A percentile compares a stretch with the other conserved stretches of the same genome.
Evolutionary conservation across 164 flowering plant genomes (phyloP).

Genomic region (Houttuynia cordata): DNA sequence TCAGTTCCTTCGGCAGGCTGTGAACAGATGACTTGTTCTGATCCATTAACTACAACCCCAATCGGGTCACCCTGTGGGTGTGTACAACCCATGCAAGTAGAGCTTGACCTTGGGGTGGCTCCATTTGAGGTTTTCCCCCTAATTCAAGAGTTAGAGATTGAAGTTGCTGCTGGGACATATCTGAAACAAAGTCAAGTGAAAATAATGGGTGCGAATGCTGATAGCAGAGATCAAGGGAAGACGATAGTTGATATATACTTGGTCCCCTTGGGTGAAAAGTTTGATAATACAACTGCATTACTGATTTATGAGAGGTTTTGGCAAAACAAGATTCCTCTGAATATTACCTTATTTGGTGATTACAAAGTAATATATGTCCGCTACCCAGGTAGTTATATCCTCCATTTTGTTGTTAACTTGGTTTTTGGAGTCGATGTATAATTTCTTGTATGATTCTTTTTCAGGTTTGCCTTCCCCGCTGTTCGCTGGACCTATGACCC

Average conservation of each 20-base stretch:
- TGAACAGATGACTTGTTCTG: slow-evolving; percentile 55
- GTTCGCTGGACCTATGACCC: slow-evolving; percentile 20
- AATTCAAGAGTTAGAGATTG: slow-evolving; percentile 69
- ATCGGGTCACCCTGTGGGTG: slow-evolving; percentile 92
- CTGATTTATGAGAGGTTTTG: slow-evolving; percentile 70
- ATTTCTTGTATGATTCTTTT: slow-evolving; percentile 11
- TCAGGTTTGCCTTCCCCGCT: slow-evolving; percentile 70
- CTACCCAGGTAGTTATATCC: slow-evolving; percentile 55
- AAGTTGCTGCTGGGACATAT: slow-evolving; percentile 81
- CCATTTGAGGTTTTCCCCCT: slow-evolving; percentile 63
- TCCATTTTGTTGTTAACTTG: not conserved
- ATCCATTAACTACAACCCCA: slow-evolving; percentile 71
- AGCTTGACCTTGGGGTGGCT: slow-evolving; percentile 62
- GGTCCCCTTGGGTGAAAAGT: slow-evolving; percentile 90
- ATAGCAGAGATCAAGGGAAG: slow-evolving; percentile 58
- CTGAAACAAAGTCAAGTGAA: slow-evolving; percentile 83
- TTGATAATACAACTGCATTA: slow-evolving; percentile 84
- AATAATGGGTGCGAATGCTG: slow-evolving; percentile 85
- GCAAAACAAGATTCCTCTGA: slow-evolving; percentile 63
- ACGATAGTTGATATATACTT: slow-evolving; percentile 74
- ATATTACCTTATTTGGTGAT: slow-evolving; percentile 66
- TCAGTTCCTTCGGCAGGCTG: slow-evolving; percentile 43
- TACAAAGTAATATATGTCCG: slow-evolving; percentile 53
- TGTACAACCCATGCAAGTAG: slow-evolving; percentile 87
- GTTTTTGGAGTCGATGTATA: not conserved